Evolutionary conservation across 2,329 filamentous ascomycete species (phyloP).

Genomic region (Thelonectria rubi): DNA sequence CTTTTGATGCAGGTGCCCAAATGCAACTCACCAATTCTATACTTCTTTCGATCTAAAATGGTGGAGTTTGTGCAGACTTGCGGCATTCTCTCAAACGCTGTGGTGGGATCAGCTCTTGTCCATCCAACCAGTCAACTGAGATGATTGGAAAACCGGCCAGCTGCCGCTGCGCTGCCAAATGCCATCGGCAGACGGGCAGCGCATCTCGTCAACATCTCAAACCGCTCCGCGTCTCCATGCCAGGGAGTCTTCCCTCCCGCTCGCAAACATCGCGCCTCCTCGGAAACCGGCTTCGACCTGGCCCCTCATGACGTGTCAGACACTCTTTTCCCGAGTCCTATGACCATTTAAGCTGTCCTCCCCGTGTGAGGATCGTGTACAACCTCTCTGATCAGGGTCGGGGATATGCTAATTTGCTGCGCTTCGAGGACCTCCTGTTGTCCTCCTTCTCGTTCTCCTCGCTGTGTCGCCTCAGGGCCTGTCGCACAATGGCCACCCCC

Average conservation of each 20-base stretch:
- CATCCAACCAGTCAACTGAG: background rate
- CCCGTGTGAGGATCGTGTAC: conserved; percentile 36
- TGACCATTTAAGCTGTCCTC: conserved; percentile 24
- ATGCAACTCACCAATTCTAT: background rate
- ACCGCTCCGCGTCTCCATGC: background rate
- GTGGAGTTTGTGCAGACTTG: background rate
- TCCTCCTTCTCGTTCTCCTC: conserved; percentile 13
- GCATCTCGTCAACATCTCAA: background rate
- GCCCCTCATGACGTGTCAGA: conserved; percentile 24
- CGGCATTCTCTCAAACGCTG: background rate
- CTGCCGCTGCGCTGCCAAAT: background rate
- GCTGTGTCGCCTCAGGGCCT: conserved; percentile 13
- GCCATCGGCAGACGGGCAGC: background rate
- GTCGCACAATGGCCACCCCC: conserved; percentile 37
- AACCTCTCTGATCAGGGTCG: conserved; percentile 17
- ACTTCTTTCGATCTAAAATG: background rate
- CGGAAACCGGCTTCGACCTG: background rate
- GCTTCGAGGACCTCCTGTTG: conserved; percentile 17
- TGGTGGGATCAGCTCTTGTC: background rate
- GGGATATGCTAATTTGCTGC: conserved; percentile 14
- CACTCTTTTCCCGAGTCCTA: conserved; percentile 8
- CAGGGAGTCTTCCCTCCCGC: background rate
- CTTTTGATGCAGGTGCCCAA: conserved; percentile 8
- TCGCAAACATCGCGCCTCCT: background rate
- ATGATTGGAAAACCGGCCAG: background rate